phyloP scores from a whole-genome alignment of 139 green algal species.

The Chlamydomonas eustigma region DNA sequence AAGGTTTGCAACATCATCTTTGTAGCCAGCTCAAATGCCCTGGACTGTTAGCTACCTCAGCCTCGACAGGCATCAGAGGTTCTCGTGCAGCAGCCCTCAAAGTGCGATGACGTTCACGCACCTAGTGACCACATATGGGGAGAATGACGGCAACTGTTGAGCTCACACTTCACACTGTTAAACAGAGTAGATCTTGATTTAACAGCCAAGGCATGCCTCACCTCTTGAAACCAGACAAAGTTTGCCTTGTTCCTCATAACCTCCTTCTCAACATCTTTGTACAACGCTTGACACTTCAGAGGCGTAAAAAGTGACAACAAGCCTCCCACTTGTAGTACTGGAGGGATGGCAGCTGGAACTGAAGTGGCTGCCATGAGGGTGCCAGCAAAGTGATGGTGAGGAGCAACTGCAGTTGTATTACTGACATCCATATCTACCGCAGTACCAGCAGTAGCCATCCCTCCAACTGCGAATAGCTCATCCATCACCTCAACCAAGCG shows the following conservation, averaged over 20 bases:
- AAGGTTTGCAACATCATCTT: too few species aligned
- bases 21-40: too few species aligned
- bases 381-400: background rate
- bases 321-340: background rate
- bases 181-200: too few species aligned
- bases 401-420: background rate
- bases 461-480: background rate
- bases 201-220: too few species aligned
- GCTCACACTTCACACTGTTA: too few species aligned
- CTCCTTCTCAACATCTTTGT: background rate
- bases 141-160: too few species aligned
- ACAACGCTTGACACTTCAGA: background rate
- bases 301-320: background rate
- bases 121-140: too few species aligned
- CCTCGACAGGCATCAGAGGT: too few species aligned
- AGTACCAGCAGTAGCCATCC: background rate
- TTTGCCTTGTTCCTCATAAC: conserved; percentile 7
- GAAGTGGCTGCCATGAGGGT: background rate
- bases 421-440: background rate
- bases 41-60: too few species aligned
- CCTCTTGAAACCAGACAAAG: background rate
- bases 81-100: too few species aligned
- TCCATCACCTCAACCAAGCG: background rate
- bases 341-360: too few species aligned
- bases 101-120: too few species aligned